Evolutionary conservation across 768 basidiomycete species (phyloP).

Genomic region (Collybiopsis confluens): DNA sequence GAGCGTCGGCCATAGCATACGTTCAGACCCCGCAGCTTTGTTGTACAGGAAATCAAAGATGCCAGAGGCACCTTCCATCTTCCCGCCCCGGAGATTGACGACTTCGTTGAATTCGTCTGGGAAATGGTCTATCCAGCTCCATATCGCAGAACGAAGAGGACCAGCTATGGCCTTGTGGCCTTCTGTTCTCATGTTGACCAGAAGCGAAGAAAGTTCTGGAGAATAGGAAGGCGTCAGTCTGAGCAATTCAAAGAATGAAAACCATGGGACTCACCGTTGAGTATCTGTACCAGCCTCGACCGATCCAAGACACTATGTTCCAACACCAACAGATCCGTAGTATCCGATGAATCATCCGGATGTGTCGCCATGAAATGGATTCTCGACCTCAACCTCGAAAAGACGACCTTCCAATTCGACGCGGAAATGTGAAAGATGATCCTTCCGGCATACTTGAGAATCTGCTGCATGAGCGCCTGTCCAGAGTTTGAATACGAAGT

Average conservation of each 20-base stretch:
- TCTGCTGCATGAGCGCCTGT: constrained; percentile 52
- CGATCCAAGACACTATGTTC: constrained; percentile 74
- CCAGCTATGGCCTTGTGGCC: constrained; percentile 69
- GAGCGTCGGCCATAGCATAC: constrained; percentile 74
- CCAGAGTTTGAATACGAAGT: constrained; percentile 54
- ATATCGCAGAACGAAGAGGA: constrained; percentile 72
- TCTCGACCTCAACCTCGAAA: constrained; percentile 62
- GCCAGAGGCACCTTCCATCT: constrained; percentile 76
- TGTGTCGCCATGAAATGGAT: constrained; percentile 56
- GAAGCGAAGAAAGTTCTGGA: constrained; percentile 72
- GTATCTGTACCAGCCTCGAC: constrained; percentile 58
- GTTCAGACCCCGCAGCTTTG: constrained; percentile 42
- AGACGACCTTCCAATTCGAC: constrained; percentile 81
- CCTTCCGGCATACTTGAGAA: constrained; percentile 69
- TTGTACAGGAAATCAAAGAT: constrained; percentile 78
- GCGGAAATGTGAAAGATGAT: constrained; percentile 85
- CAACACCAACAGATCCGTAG: constrained; percentile 73
- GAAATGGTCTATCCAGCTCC: constrained; percentile 86
- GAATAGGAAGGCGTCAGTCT: not conserved
- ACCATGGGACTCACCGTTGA: constrained; percentile 50
- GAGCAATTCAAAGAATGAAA: constrained; percentile 4
- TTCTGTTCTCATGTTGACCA: constrained; percentile 77
- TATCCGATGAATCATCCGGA: constrained; percentile 37
- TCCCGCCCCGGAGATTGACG: constrained; percentile 49
- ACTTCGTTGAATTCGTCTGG: constrained; percentile 76